Base-by-base conservation (phyloP, 768 basidiomycete species). In the Kwoniella dendrophila region DNA sequence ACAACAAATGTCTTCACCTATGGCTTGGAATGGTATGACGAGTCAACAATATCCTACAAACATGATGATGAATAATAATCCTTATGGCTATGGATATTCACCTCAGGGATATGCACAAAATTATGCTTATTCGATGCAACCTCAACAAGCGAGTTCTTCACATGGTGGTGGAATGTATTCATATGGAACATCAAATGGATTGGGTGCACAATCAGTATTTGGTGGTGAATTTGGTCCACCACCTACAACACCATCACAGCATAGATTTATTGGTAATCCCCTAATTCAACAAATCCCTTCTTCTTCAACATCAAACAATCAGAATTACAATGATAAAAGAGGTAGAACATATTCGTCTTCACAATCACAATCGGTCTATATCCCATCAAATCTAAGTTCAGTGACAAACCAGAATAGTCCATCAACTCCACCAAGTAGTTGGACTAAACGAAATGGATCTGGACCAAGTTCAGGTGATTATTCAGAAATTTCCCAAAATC, bases 201-300 rank as follows among this genome's bases (percentile, higher is more conserved):
- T 59, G 1, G 59, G 59, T 3, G 44, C 67, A 2, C 68, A 70
- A 40, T 72, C 70, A 6, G 73, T 70, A 8, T 72, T 62, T 48
- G 73, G 73, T 24, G 71, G 66, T 7, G 63, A 72, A 30, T 72
- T 72, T 43, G 73, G 73, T 27, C 73, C 73, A 10, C 62, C 73
- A 38, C 33, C 64, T 4, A 65, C 34, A 18, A 53, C 43, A 11
- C 53, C 40, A 34, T 43, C 53, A n/a, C n/a, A n/a, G 33, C 58
- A 50, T 18, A 24, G 36, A 29, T 49, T 27, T 47, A 36, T 47
- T 29, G 29, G n/a, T 10, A 33, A 4, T 51, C 27, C 18, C 24
- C 43, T 2, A 49, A 7, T 16, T n/a, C 51, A 53, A 36, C 33
- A 14, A 34, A 6, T 6, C 16, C 51, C 32, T 5, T 20, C 53